Evolutionary conservation across 768 basidiomycete genomes (phyloP), one percentile per base, ranked within the genome.

Genomic region (Rhizopogon sp.): DNA sequence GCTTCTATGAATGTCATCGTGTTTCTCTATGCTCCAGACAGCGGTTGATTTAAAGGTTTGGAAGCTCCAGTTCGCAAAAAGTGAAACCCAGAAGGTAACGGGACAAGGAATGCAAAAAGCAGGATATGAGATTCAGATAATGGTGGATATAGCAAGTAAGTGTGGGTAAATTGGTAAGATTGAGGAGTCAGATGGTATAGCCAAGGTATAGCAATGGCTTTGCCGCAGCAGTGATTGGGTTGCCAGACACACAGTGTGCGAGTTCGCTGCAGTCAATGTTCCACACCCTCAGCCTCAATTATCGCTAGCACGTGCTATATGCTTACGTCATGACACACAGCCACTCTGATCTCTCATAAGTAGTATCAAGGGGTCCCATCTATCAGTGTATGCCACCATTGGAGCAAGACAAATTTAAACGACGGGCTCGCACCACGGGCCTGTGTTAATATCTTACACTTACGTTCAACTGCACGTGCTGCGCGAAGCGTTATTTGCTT

Each of bases 1-100:
- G 68, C 43, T 1, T 70, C 68, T 37, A 71, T 43, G 56, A 70
- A 58, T 2, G 70, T 50, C 68, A 70, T 70, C 17, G 25, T 49
- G 39, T 16, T 45, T 45, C 2, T 28, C 20, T 28, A 25, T 5
- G 25, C 43, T 44, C 39, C 29, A 11, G 43, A 47, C 31, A 9
- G 50, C 31, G 31, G 8, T 6, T 10, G 37, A 16, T 20, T 25
- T 33, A 39, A 33, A 25, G 16, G 16, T 29, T 7, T 52, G 14
- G 25, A 25, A 25, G 22, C 3, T 25, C 25, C 25, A 3, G 25
- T 25, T 25, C 25, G 50, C 17, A 33, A 51, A 33, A 31, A 46
- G 29, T 25, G 35, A 31, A 42, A 16, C 25, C 22, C 20, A 50
- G 25, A 39, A 35, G 17, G 11, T 40, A 28, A 31, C 46, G 40